These are phyloP conservation scores for Huntiella bhutanensis DNA, from an alignment of 2,329 filamentous ascomycete species.

Conservation along the genomic window DNA sequence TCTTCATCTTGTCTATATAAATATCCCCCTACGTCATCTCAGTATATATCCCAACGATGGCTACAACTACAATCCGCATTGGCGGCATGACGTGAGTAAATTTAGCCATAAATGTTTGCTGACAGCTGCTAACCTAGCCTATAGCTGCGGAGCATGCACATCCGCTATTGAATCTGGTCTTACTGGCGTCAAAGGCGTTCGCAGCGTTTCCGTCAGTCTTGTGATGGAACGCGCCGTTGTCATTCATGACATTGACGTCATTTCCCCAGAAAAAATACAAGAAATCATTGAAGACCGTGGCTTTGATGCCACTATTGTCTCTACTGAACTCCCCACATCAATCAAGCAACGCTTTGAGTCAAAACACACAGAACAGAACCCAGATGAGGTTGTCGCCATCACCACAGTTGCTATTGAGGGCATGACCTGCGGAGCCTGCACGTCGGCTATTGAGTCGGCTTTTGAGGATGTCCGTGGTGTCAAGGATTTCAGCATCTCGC, in stretches of 20 bases:
- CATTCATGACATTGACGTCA: slow-evolving; percentile 60
- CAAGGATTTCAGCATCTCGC: slow-evolving; percentile 59
- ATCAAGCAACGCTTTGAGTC: slow-evolving; percentile 19
- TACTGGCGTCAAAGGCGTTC: slow-evolving; percentile 60
- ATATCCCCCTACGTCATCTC: neutral
- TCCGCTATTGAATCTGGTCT: slow-evolving; percentile 90
- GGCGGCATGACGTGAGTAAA: slow-evolving; percentile 60
- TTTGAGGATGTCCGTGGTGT: slow-evolving; percentile 59
- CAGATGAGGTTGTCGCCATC: slow-evolving; percentile 25
- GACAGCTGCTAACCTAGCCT: neutral
- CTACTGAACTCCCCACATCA: slow-evolving; percentile 51
- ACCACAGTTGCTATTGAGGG: slow-evolving; percentile 66
- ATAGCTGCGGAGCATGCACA: slow-evolving; percentile 69
- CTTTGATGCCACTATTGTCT: slow-evolving; percentile 79
- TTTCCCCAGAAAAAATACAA: slow-evolving; percentile 56
- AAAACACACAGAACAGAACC: slow-evolving; percentile 7
- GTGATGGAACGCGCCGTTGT: slow-evolving; percentile 94
- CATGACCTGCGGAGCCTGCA: slow-evolving; percentile 85
- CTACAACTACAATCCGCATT: slow-evolving; percentile 77
- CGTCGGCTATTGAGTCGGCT: slow-evolving; percentile 63
- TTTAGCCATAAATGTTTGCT: slow-evolving; percentile 4
- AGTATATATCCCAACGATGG: slow-evolving; percentile 41
- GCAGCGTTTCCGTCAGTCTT: slow-evolving; percentile 75
- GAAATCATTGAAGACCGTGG: slow-evolving; percentile 83
- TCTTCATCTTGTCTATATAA: no score